Percentiles rank a stretch among this genome's conserved stretches.
phyloP scores from a whole-genome alignment of 2,329 filamentous ascomycete genomes.

The Dissoconium aciculare region DNA sequence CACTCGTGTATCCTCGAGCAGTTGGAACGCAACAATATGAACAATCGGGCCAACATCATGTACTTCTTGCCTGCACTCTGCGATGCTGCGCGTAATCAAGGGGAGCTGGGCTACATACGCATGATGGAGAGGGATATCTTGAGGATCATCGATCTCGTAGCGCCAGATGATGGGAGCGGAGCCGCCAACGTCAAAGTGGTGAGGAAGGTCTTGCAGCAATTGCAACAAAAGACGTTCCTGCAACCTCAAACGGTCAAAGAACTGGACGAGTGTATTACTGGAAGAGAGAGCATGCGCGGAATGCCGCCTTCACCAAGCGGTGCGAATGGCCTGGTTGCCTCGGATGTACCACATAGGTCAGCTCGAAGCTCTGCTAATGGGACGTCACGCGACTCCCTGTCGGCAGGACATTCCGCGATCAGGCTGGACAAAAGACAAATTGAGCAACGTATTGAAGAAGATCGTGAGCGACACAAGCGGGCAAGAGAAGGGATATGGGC shows the following conservation, averaged over 20 bases:
- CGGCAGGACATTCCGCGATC: conserved; percentile 14
- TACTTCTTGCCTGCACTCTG: conserved; percentile 96
- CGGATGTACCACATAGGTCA: conserved; percentile 2
- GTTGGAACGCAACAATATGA: conserved; percentile 86
- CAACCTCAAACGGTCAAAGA: conserved; percentile 59
- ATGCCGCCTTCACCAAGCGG: conserved; percentile 8
- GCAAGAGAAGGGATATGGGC: conserved; percentile 89
- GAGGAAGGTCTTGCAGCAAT: conserved; percentile 47
- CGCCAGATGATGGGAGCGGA: conserved; percentile 70
- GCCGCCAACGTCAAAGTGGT: conserved; percentile 82
- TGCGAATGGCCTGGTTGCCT: conserved; percentile 3
- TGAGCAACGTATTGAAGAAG: conserved; percentile 92
- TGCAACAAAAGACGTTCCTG: conserved; percentile 54
- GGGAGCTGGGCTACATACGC: conserved; percentile 65
- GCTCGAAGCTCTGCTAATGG: conserved; percentile 15
- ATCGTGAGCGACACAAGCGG: conserved; percentile 85
- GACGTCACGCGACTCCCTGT: conserved; percentile 9
- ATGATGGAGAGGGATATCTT: conserved; percentile 95
- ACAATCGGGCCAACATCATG: conserved; percentile 95
- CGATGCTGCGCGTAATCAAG: conserved; percentile 64
- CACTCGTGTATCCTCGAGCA: conserved; percentile 97
- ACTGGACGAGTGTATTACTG: conserved; percentile 70
- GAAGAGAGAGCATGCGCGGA: conserved; percentile 42
- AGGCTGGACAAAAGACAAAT: conserved; percentile 72
- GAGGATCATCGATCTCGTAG: conserved; percentile 80